A percentile compares a stretch with the other conserved stretches of the same genome.
phyloP scores from a whole-genome alignment of 345 rosid species.

The Abelmoschus esculentus region DNA sequence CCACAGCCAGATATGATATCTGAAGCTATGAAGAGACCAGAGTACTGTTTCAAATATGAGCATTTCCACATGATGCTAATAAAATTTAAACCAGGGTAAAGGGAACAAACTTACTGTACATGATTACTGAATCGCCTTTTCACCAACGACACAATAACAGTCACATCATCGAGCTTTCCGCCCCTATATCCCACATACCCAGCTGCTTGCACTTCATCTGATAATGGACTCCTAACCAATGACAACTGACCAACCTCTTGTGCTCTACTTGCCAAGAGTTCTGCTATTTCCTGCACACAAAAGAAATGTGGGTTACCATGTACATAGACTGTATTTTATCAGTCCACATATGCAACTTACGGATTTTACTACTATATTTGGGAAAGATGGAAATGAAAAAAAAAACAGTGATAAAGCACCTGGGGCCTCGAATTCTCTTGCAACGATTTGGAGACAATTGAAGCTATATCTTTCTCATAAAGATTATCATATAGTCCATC shows the following conservation, averaged over 20 bases:
- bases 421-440: conserved; percentile 42
- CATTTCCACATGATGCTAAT: not conserved
- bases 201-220: conserved; percentile 12
- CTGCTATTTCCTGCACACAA: conserved; percentile 49
- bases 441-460: conserved; percentile 33
- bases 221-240: not conserved
- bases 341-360: not conserved
- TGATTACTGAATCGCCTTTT: not conserved
- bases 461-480: conserved; percentile 56
- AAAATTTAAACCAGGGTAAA: too few species aligned
- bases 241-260: conserved; percentile 40
- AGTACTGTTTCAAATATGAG: not conserved
- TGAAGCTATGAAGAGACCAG: not conserved
- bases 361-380: not conserved
- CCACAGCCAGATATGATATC: not conserved
- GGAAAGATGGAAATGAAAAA: not conserved
- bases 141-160: conserved; percentile 5
- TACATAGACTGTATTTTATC: not conserved
- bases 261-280: conserved; percentile 44
- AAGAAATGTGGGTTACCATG: not conserved
- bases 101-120: too few species aligned
- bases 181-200: conserved; percentile 11
- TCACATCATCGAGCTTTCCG: not conserved
- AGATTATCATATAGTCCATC: conserved; percentile 80
- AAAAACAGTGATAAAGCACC: conserved; percentile 25